Evolutionary conservation across 2,329 filamentous ascomycete species (phyloP), one percentile per base, ranked within the genome.

Genomic region (Allantophomopsis cytisporea): DNA sequence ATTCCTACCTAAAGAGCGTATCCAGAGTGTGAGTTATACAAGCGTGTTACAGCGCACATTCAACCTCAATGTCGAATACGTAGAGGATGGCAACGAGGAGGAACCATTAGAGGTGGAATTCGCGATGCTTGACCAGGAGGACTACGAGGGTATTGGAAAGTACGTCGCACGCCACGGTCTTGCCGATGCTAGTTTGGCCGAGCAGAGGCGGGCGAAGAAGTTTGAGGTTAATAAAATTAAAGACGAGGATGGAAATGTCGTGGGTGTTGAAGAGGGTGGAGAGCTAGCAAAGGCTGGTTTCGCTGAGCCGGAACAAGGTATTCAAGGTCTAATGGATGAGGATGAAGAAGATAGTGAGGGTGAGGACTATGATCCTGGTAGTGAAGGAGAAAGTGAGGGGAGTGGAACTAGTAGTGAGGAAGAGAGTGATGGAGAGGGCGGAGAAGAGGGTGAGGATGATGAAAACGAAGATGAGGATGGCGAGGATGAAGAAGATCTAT

Each of bases 21-120:
- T 82, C 38, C 63, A 64, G 0, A 73, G 75, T 2, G 63, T 80
- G n/a, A 79, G 73, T 50, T 82, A 80, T 53, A 80, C 76, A 5
- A 80, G 63, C 42, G 74, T 83, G 18, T 60, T 82, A 35, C 76
- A 80, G 51, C 66, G 77, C 16, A 83, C 78, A 0, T 82, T 83
- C 49, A 82, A 81, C 49, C 67, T 83, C 35, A 72, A 71, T 1
- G 65, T 81, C 1, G 76, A 81, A 50, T 64, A 78, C 39, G 47
- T 47, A 5, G 23, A 53, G 36, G 49, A 47, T 8, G 61, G 55
- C 4, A 64, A 63, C 10, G 63, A 60, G 13, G 66, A 68, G 31
- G 45, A 41, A 16, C 57, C 54, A 11, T 71, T 64, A 2, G 71
- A 78, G 44, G 59, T 80, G 16, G 77, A 82, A 52, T 82, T 82